Percentiles rank a stretch among this genome's conserved stretches.
phyloP scores from a whole-genome alignment of 805 yeast species.

The Priceomyces melissophilus region DNA sequence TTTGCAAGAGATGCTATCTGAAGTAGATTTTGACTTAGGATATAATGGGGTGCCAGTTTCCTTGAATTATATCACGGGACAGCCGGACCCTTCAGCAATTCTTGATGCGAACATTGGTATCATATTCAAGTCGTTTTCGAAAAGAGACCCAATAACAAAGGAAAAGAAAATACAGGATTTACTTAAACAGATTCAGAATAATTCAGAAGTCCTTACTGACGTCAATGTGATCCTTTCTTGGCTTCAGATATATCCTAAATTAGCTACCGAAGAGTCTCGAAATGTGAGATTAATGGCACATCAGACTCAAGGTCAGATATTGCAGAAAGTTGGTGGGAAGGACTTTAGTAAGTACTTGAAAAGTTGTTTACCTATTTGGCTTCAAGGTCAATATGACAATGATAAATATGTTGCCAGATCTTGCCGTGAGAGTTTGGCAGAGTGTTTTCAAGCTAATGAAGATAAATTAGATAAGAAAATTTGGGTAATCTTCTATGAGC shows the following conservation, averaged over 20 bases:
- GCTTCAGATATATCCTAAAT: constrained; percentile 80
- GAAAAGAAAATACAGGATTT: constrained; percentile 70
- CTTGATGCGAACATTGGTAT: constrained; percentile 50
- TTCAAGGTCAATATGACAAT: constrained; percentile 66
- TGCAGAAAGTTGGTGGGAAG: constrained; percentile 51
- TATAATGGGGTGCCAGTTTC: constrained; percentile 51
- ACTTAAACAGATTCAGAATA: constrained; percentile 28
- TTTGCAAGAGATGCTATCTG: neutral
- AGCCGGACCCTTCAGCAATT: constrained; percentile 53
- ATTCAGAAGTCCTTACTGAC: constrained; percentile 28
- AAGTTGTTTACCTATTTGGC: constrained; percentile 69
- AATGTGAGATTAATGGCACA: constrained; percentile 62
- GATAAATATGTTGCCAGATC: constrained; percentile 59
- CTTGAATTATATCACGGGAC: constrained; percentile 70
- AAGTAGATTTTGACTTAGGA: constrained; percentile 19
- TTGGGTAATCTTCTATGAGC: constrained; percentile 57
- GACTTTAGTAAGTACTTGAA: constrained; percentile 61
- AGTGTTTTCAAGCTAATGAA: constrained; percentile 55
- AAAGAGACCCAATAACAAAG: constrained; percentile 80
- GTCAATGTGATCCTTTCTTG: constrained; percentile 58
- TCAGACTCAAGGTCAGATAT: constrained; percentile 52
- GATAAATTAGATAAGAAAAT: constrained; percentile 47
- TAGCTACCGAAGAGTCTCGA: constrained; percentile 69
- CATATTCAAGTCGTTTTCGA: constrained; percentile 71
- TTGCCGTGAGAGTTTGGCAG: constrained; percentile 44